phyloP scores from a whole-genome alignment of 129 eudicot species.

The Chrysanthemum makinoi region DNA sequence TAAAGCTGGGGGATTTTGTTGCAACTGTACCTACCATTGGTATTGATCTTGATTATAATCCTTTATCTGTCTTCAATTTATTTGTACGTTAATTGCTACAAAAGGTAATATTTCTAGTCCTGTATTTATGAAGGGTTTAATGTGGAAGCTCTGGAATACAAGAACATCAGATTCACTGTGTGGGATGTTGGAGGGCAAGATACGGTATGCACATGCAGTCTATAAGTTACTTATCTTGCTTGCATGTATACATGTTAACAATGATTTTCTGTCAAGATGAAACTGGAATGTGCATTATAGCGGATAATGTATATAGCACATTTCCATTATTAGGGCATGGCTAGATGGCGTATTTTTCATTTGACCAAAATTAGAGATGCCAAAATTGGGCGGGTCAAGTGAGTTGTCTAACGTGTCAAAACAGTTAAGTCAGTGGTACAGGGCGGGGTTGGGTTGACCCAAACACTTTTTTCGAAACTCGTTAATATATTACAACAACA shows the following conservation, averaged over 20 bases:
- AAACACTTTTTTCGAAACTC: no score
- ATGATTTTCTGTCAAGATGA: conserved; percentile 2
- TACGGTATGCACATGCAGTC: conserved; percentile 23
- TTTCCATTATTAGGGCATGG: no score
- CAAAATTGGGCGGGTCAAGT: no score
- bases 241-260: not conserved
- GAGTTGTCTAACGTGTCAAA: no score
- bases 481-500: no score
- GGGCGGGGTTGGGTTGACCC: no score
- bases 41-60: conserved; percentile 18
- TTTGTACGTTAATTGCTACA: conserved; percentile 4
- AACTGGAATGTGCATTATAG: no score
- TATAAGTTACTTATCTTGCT: not conserved
- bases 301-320: no score
- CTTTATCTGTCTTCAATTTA: not conserved
- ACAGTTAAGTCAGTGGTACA: no score
- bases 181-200: conserved; percentile 61
- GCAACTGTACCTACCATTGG: conserved; percentile 48
- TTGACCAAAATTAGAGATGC: no score
- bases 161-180: conserved; percentile 36
- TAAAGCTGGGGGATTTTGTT: conserved; percentile 49
- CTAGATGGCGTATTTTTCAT: no score
- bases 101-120: not conserved
- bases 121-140: conserved; percentile 38
- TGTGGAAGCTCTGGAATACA: conserved; percentile 48